Evolutionary conservation across 441 rosid species (phyloP).

Genomic region (Rhodomyrtus psidioides): DNA sequence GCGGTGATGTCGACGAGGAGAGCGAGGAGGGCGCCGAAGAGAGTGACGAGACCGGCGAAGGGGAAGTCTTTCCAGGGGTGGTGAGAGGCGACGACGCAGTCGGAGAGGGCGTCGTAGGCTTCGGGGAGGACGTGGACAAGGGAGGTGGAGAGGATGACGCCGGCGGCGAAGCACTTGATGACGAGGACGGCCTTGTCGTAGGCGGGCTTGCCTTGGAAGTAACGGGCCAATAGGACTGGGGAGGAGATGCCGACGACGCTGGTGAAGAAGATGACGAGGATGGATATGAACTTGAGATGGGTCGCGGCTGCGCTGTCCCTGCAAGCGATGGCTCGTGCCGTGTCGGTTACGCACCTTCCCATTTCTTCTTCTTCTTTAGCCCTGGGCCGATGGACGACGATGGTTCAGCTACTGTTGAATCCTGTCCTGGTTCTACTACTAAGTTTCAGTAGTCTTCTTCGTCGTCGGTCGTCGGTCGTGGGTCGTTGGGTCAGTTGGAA

Average conservation of each 20-base stretch:
- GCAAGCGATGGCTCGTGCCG: slow-evolving; percentile 44
- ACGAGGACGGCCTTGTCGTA: slow-evolving; percentile 61
- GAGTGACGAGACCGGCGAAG: slow-evolving; percentile 64
- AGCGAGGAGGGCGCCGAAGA: slow-evolving; percentile 56
- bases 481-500: too few species aligned
- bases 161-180: slow-evolving; percentile 92
- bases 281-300: slow-evolving; percentile 58
- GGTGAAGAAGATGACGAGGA: slow-evolving; percentile 53
- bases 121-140: slow-evolving; percentile 89
- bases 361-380: background rate
- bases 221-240: slow-evolving; percentile 65
- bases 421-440: background rate
- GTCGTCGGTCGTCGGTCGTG: background rate
- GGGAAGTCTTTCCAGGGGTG: slow-evolving; percentile 92
- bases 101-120: slow-evolving; percentile 62
- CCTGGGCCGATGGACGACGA: too few species aligned
- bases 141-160: slow-evolving; percentile 86
- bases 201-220: slow-evolving; percentile 66
- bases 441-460: background rate
- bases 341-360: slow-evolving; percentile 40
- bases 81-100: slow-evolving; percentile 60
- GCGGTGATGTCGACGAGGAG: slow-evolving; percentile 78
- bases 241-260: slow-evolving; percentile 62
- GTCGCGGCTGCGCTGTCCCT: slow-evolving; percentile 50
- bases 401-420: background rate